Conservation (phyloP, 2,329 filamentous ascomycete species). For the Aureobasidium leucospermi region DNA sequence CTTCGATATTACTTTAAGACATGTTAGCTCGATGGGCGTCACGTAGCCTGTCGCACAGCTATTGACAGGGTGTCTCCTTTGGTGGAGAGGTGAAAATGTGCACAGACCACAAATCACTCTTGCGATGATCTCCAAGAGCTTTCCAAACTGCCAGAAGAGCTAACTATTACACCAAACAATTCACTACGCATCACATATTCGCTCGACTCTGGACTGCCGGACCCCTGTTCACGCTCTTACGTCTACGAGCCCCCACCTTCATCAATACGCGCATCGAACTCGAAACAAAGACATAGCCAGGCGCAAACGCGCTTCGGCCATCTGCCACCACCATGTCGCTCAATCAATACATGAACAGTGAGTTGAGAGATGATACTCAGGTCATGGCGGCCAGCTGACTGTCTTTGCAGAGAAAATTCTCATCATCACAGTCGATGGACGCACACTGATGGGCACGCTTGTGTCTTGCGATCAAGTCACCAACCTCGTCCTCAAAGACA, state of each 20-base stretch:
- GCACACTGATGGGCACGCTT: constrained; percentile 68
- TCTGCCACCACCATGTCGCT: constrained; percentile 30
- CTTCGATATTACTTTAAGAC: background rate
- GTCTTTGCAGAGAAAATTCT: constrained; percentile 71
- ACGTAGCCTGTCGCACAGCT: background rate
- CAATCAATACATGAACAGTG: constrained; percentile 38
- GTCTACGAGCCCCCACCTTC: background rate
- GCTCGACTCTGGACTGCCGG: background rate
- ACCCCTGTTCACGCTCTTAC: background rate
- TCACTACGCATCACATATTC: background rate
- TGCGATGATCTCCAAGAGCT: constrained; percentile 4
- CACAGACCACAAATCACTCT: background rate
- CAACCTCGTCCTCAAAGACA: constrained; percentile 79
- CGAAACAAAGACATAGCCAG: background rate
- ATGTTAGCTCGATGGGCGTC: background rate
- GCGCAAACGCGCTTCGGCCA: constrained; percentile 15
- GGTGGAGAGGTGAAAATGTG: background rate
- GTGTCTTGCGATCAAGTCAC: constrained; percentile 84
- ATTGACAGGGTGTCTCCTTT: background rate
- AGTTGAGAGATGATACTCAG: background rate
- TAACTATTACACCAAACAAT: background rate
- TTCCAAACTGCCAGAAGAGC: background rate
- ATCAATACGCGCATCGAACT: background rate
- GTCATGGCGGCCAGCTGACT: constrained; percentile 24
- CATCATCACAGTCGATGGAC: constrained; percentile 85